Evolutionary conservation across 2,329 filamentous ascomycete genomes (phyloP).

Genomic region (Neopestalotiopsis sp.): DNA sequence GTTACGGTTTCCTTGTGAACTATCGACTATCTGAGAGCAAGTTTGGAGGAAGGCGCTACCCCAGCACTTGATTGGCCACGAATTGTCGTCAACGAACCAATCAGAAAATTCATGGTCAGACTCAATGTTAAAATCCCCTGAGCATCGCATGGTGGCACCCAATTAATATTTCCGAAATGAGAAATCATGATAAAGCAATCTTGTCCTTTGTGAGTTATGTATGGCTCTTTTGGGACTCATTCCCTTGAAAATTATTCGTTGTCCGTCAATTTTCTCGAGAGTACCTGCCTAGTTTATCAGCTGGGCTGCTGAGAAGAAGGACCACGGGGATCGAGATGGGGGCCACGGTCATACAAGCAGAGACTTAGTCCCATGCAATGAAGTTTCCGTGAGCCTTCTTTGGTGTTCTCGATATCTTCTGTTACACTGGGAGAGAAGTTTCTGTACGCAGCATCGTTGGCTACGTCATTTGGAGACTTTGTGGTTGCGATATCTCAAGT

Average conservation of each 20-base stretch:
- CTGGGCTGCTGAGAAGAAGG: not conserved
- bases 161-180: not conserved
- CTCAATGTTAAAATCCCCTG: not conserved
- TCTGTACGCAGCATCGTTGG: not conserved
- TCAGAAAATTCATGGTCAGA: slow-evolving; percentile 31
- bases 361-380: not conserved
- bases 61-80: slow-evolving; percentile 19
- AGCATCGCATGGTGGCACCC: not conserved
- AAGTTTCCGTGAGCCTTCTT: not conserved
- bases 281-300: too few species aligned
- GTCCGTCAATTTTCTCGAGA: not conserved
- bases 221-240: not conserved
- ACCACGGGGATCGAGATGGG: not conserved
- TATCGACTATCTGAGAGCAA: slow-evolving; percentile 17
- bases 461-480: too few species aligned
- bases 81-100: slow-evolving; percentile 25
- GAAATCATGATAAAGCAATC: not conserved
- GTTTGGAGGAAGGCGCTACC: not conserved
- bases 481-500: too few species aligned
- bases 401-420: not conserved
- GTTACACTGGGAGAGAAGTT: not conserved
- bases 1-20: not conserved
- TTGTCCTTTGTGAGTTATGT: not conserved
- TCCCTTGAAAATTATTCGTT: not conserved
- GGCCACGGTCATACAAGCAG: not conserved